A percentile compares a stretch with the other conserved stretches of the same genome.
phyloP scores from a whole-genome alignment of 805 yeast species.

The Ogataea pilisensis region DNA sequence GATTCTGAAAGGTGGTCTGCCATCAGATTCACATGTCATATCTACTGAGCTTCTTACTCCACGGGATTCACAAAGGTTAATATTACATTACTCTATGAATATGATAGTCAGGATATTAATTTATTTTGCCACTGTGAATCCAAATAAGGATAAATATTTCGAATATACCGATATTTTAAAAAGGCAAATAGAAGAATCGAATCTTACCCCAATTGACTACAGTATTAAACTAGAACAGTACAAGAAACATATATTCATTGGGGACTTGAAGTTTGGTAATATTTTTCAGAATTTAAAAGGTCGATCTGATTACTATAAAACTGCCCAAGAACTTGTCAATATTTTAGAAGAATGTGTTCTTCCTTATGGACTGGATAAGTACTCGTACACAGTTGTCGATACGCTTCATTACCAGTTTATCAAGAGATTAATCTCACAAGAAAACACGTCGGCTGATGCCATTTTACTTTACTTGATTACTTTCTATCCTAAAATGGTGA shows the following conservation, averaged over 20 bases:
- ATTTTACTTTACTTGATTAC: neutral
- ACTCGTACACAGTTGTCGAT: neutral
- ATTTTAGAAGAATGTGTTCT: neutral
- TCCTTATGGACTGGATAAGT: neutral
- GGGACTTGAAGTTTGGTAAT: neutral
- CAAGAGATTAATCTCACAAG: neutral
- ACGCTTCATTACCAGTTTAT: neutral
- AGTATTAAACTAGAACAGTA: neutral
- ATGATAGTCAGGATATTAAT: neutral
- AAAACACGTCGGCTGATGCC: neutral
- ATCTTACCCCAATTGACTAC: neutral
- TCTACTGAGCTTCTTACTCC: too few species aligned
- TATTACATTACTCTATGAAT: neutral
- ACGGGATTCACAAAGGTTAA: neutral
- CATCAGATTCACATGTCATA: too few species aligned
- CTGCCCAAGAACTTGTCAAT: neutral
- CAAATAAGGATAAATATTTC: neutral
- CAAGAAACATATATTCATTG: neutral
- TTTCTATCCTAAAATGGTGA: neutral
- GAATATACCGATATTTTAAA: neutral
- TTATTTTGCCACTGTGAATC: neutral
- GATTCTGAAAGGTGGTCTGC: too few species aligned
- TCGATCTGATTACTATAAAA: neutral
- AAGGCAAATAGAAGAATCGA: neutral
- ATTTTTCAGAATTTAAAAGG: neutral